Conservation (phyloP, 2,329 filamentous ascomycete genomes). For the Cadophora sp. region DNA sequence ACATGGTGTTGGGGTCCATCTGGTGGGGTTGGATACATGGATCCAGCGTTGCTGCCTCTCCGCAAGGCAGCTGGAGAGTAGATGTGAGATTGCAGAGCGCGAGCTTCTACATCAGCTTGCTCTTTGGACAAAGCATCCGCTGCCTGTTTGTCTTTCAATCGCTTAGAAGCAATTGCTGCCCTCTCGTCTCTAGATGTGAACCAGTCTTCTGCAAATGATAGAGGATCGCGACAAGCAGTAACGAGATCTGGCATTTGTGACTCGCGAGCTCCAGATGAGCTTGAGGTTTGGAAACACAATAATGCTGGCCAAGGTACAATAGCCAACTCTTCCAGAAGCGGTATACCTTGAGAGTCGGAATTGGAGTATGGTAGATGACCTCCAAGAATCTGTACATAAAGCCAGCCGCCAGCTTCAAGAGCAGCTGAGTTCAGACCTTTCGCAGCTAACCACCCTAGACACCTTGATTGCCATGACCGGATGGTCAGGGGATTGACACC, state of each 20-base stretch:
- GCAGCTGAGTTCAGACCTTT: slow-evolving; percentile 40
- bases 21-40: slow-evolving; percentile 76
- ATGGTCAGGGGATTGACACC: slow-evolving; percentile 35
- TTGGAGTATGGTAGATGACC: slow-evolving; percentile 36
- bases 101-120: slow-evolving; percentile 51
- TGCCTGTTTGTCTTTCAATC: slow-evolving; percentile 58
- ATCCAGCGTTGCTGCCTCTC: slow-evolving; percentile 57
- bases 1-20: slow-evolving; percentile 64
- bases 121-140: slow-evolving; percentile 49
- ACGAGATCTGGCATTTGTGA: slow-evolving; percentile 15
- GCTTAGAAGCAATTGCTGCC: slow-evolving; percentile 55
- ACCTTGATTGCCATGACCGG: slow-evolving; percentile 43
- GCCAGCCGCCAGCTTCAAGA: slow-evolving; percentile 44
- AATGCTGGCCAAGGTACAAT: slow-evolving; percentile 45
- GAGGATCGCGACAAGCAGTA: slow-evolving; percentile 41
- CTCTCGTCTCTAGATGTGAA: slow-evolving; percentile 44
- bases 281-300: slow-evolving; percentile 43
- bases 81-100: slow-evolving; percentile 53
- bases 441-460: slow-evolving; percentile 44
- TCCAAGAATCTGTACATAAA: slow-evolving; percentile 43
- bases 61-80: slow-evolving; percentile 60
- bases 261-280: slow-evolving; percentile 25
- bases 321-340: slow-evolving; percentile 38
- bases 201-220: slow-evolving; percentile 49
- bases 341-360: slow-evolving; percentile 35